Conservation (phyloP, 306 rosid species). For the Begonia masoniana region DNA sequence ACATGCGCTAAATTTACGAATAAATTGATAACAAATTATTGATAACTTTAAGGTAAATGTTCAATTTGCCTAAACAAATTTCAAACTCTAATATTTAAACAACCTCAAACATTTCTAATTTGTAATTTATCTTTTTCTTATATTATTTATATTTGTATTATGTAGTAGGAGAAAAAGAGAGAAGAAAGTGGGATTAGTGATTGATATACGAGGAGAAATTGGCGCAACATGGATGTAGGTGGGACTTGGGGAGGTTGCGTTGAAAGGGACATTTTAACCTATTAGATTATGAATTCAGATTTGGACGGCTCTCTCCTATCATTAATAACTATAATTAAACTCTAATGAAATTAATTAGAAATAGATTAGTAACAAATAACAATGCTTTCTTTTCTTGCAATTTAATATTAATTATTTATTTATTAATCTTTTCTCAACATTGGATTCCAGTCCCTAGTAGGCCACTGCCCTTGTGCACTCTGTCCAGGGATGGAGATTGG, state of each 20-base stretch:
- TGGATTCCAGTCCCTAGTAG: constrained; percentile 26
- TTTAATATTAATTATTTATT: background rate
- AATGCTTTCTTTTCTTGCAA: constrained; percentile 1
- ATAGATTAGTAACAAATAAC: background rate
- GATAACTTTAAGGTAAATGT: no score
- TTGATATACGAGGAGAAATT: background rate
- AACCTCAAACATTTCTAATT: no score
- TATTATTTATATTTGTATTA: no score
- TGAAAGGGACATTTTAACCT: constrained; percentile 28
- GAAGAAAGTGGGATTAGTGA: background rate
- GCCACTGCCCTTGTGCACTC: constrained; percentile 17
- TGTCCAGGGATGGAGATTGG: constrained; percentile 8
- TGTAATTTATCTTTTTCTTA: no score
- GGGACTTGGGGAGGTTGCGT: constrained; percentile 15
- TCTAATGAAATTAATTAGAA: no score
- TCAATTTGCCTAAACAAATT: no score
- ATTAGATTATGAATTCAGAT: constrained; percentile 6
- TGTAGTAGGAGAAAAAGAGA: background rate
- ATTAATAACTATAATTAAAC: no score
- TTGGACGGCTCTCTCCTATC: constrained; percentile 8
- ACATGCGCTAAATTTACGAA: no score
- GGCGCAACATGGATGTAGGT: background rate
- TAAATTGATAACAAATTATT: no score
- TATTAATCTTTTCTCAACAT: constrained; percentile 11
- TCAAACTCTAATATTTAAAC: no score